A percentile compares a stretch with the other conserved stretches of the same genome.
Conservation (phyloP, 352 stramenopile species). For the Phytophthora litchii region DNA sequence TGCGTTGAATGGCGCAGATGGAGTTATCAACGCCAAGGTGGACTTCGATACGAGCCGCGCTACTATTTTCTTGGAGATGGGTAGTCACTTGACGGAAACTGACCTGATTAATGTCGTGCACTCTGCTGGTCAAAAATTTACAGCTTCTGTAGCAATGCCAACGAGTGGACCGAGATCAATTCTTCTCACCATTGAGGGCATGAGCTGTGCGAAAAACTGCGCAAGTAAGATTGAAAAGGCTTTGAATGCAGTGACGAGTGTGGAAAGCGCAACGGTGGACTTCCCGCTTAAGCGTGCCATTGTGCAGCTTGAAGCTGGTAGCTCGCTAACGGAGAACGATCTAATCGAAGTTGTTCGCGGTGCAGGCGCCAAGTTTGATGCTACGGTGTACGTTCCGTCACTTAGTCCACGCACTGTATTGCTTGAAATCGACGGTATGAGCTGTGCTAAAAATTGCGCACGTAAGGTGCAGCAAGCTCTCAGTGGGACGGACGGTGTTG, state of each 20-base stretch:
- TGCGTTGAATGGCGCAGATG: slow-evolving; percentile 57
- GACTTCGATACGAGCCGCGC: slow-evolving; percentile 79
- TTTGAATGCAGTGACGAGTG: slow-evolving; percentile 49
- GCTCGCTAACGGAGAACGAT: slow-evolving; percentile 52
- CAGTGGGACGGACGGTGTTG: slow-evolving; percentile 57
- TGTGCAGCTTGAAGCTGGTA: slow-evolving; percentile 60
- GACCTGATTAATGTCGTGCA: slow-evolving; percentile 74
- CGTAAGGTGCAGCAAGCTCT: slow-evolving; percentile 76
- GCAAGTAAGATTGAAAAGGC: slow-evolving; percentile 73
- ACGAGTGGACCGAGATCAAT: slow-evolving; percentile 51
- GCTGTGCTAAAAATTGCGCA: slow-evolving; percentile 66
- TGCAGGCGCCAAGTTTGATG: slow-evolving; percentile 68
- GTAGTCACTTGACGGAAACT: slow-evolving; percentile 62
- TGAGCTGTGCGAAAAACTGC: slow-evolving; percentile 87
- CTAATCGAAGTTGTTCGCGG: slow-evolving; percentile 60
- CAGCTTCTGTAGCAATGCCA: slow-evolving; percentile 51
- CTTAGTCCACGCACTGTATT: slow-evolving; percentile 43
- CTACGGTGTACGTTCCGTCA: slow-evolving; percentile 46
- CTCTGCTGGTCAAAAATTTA: slow-evolving; percentile 66
- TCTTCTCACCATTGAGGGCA: slow-evolving; percentile 65
- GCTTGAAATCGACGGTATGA: slow-evolving; percentile 73
- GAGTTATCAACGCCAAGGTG: slow-evolving; percentile 82
- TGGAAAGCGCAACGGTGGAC: slow-evolving; percentile 70
- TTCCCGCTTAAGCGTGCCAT: slow-evolving; percentile 68
- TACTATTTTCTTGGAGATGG: slow-evolving; percentile 77